Percentiles rank a stretch among this genome's conserved stretches.
These are phyloP conservation scores for Lactarius hengduanensis DNA, from an alignment of 768 basidiomycete species.

Conservation along the genomic window DNA sequence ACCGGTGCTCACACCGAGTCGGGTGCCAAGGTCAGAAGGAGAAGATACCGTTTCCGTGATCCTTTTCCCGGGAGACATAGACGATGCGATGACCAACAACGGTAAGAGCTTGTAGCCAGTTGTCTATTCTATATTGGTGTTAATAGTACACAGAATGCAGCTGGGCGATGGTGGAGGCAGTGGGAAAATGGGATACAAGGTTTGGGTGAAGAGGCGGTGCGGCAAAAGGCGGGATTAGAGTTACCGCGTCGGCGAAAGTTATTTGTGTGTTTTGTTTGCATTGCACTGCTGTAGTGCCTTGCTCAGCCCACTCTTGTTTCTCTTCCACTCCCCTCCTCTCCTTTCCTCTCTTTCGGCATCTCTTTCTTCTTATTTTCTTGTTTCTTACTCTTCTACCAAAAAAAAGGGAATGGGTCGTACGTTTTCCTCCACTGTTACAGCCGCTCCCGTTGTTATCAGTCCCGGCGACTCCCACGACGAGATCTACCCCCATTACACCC, in stretches of 20 bases:
- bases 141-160: conserved; percentile 14
- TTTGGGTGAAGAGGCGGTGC: conserved; percentile 38
- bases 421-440: conserved; percentile 16
- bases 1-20: conserved; percentile 46
- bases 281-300: conserved; percentile 1
- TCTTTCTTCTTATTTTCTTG: conserved; percentile 4
- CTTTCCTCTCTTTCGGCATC: conserved; percentile 12
- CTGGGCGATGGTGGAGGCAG: conserved; percentile 49
- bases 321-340: conserved; percentile 9
- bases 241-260: not conserved
- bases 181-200: conserved; percentile 42
- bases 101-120: conserved; percentile 2
- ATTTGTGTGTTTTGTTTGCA: conserved; percentile 3
- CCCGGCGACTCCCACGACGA: conserved; percentile 22
- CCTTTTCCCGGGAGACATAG: conserved; percentile 22
- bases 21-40: conserved; percentile 47
- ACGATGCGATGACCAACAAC: not conserved
- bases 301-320: conserved; percentile 21
- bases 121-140: not conserved
- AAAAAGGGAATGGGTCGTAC: conserved; percentile 28
- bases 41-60: conserved; percentile 53
- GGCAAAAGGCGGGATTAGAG: not conserved
- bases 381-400: conserved; percentile 9
- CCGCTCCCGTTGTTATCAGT: conserved; percentile 20
- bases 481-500: conserved; percentile 16